Percentiles rank a stretch among this genome's conserved stretches.
These are phyloP conservation scores for Aspergillus carlsbadensis DNA, from an alignment of 495 filamentous ascomycete genomes.

Conservation along the genomic window DNA sequence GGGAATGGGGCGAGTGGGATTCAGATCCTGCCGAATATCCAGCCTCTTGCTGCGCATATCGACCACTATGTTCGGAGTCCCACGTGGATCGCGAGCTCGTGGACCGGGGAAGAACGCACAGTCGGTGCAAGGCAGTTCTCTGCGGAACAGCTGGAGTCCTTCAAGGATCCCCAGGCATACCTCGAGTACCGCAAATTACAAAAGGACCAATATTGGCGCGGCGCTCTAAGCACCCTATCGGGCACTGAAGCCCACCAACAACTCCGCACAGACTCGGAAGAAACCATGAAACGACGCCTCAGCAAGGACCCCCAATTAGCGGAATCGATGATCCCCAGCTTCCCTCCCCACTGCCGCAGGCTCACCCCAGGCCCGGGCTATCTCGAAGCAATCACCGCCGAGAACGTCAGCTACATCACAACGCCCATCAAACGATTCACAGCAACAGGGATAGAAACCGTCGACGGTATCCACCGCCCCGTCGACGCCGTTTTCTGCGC, in stretches of 20 bases:
- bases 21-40: background rate
- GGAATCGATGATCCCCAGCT: slow-evolving; percentile 58
- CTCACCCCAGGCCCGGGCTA: slow-evolving; percentile 71
- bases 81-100: background rate
- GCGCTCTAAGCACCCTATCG: slow-evolving; percentile 53
- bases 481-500: slow-evolving; percentile 66
- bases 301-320: slow-evolving; percentile 52
- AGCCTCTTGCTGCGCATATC: background rate
- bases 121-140: slow-evolving; percentile 49
- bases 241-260: slow-evolving; percentile 48
- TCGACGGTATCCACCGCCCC: slow-evolving; percentile 48
- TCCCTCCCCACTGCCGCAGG: slow-evolving; percentile 64
- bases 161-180: slow-evolving; percentile 48
- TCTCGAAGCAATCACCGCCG: slow-evolving; percentile 62
- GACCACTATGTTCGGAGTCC: background rate
- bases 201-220: slow-evolving; percentile 56
- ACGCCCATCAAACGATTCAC: slow-evolving; percentile 58
- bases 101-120: slow-evolving; percentile 13
- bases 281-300: slow-evolving; percentile 51
- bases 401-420: slow-evolving; percentile 62
- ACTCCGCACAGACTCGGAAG: slow-evolving; percentile 47
- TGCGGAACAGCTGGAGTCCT: slow-evolving; percentile 46
- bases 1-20: background rate
- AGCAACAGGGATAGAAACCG: slow-evolving; percentile 53
- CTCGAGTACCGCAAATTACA: slow-evolving; percentile 46